phyloP scores from a whole-genome alignment of 805 yeast species.

The Candida saitoana region DNA sequence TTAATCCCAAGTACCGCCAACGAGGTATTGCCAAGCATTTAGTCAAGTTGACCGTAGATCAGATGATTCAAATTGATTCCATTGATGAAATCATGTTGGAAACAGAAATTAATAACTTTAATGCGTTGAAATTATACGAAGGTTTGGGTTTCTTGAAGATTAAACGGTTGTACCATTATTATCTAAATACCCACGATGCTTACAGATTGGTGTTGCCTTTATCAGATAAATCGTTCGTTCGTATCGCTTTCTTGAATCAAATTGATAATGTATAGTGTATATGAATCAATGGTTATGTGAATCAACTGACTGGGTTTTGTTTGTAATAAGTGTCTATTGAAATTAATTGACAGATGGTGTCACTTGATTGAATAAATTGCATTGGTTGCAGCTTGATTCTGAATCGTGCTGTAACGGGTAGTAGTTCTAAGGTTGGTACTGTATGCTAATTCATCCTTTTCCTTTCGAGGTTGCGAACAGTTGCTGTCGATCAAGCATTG shows the following conservation, averaged over 20 bases:
- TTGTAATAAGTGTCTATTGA: no score
- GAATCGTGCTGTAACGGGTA: no score
- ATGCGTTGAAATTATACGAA: conserved; percentile 69
- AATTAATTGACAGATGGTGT: no score
- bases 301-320: no score
- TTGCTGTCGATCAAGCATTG: no score
- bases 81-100: conserved; percentile 93
- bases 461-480: no score
- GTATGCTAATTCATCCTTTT: no score
- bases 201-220: conserved; percentile 80
- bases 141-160: conserved; percentile 70
- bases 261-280: background rate
- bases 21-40: conserved; percentile 76
- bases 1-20: conserved; percentile 66
- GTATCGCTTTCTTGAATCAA: conserved; percentile 50
- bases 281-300: background rate
- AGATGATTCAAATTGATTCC: conserved; percentile 54
- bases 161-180: conserved; percentile 79
- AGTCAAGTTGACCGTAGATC: conserved; percentile 56
- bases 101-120: conserved; percentile 77
- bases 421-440: no score
- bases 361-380: no score
- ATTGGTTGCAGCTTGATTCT: no score
- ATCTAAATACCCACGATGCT: conserved; percentile 91
- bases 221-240: conserved; percentile 43